phyloP scores from a whole-genome alignment of 225 moss, liverwort and hornwort species.

The Thuidium tamariscinum region DNA sequence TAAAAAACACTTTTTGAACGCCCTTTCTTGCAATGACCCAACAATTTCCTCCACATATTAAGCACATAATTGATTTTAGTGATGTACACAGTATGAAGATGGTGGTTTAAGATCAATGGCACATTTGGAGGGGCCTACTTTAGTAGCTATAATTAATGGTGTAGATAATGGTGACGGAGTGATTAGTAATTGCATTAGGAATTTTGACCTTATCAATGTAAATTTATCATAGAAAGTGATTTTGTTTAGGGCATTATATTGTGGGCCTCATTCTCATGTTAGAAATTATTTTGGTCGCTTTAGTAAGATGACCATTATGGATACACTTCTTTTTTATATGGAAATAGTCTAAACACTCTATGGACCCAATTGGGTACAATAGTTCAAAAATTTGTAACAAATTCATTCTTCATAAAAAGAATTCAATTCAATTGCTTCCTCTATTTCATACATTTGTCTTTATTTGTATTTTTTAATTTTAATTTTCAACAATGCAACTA shows the following conservation, averaged over 20 bases:
- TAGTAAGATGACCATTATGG: not conserved
- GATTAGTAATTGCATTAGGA: not conserved
- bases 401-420: not conserved
- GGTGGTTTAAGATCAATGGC: no score
- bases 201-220: not conserved
- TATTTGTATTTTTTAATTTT: no score
- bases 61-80: no score
- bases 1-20: no score
- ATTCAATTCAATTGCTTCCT: no score
- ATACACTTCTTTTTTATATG: rapidly evolving
- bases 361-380: rapidly evolving
- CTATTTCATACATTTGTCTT: not conserved
- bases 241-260: not conserved
- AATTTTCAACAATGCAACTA: rapidly evolving
- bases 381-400: not conserved
- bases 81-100: no score
- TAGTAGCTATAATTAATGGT: not conserved
- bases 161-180: no score
- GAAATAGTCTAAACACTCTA: rapidly evolving
- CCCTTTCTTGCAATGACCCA: no score
- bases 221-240: rapidly evolving
- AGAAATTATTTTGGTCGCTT: no score
- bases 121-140: no score
- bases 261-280: rapidly evolving
- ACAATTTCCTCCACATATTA: no score